Base-by-base conservation (phyloP, 1,284 basidiomycete species). In the Cronartium ribicola region DNA sequence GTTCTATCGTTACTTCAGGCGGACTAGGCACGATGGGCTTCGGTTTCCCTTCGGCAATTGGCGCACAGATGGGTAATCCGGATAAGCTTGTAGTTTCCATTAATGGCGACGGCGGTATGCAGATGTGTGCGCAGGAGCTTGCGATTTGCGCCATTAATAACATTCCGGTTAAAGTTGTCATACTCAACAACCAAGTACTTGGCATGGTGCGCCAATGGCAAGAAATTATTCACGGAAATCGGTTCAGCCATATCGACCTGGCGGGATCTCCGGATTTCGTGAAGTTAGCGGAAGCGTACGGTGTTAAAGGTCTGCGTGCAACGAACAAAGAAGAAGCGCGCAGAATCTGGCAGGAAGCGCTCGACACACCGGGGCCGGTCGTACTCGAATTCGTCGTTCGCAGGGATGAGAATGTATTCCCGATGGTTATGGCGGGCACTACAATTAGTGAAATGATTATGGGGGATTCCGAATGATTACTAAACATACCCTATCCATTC, bases 161-260 rank as follows among this genome's bases (percentile, higher is more conserved):
- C 81, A 94, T 98, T 76, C 94, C 95, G 76, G 92, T 97, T 80
- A 98, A 98, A 84, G 90, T 82, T 68, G 77, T 83, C 37, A 74
- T 83, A 60, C 78, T 83, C 37, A 82, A 83, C 79, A 81, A 81
- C 76, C 77, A 79, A 63, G 94, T 94, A 86, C 93, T 95, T 82
- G 95, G 95, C 72, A 98, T 98, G 95, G 95, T 98, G 22, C 84
- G 92, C 67, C 95, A 98, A 84, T 98, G 94, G 95, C 94, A 98
- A 89, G 93, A 98, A 82, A 86, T 98, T 14, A 98, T 98, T 86
- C 98, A 98, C 83, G 90, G 94, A 76, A 86, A 88, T 62, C 88
- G 95, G 46, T 95, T 97, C 84, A 93, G 94, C 40, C 93, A 97
- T 84, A 96, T 94, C 5, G 84, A 85, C 76, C 97, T 97, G 94